Conservation (phyloP, 768 basidiomycete species). For the Cystobasidium ongulense region DNA sequence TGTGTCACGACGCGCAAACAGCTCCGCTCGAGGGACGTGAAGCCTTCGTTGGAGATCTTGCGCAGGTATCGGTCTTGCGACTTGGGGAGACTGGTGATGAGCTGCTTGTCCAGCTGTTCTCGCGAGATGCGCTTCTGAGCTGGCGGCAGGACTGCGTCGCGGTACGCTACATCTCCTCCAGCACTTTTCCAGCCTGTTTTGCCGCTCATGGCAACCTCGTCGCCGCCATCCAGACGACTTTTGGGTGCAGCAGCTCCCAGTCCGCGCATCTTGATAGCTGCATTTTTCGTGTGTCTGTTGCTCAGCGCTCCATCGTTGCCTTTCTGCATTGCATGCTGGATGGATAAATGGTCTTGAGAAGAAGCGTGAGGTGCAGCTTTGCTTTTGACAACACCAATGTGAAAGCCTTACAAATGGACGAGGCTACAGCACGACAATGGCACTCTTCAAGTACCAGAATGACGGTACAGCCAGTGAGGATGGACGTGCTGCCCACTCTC, state of each 20-base stretch:
- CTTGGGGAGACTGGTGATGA: background rate
- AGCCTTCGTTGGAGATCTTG: constrained; percentile 17
- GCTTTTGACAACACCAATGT: background rate
- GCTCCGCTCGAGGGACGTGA: background rate
- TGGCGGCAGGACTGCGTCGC: constrained; percentile 20
- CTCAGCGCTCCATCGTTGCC: background rate
- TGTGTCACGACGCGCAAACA: constrained; percentile 15
- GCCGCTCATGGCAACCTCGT: background rate
- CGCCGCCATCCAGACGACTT: background rate
- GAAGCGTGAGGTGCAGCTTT: background rate
- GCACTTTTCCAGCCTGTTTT: background rate
- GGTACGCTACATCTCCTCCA: constrained; percentile 1
- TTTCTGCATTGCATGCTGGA: background rate
- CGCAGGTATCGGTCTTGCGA: background rate
- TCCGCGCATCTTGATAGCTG: background rate
- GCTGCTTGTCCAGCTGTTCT: constrained; percentile 2
- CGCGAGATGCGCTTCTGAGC: constrained; percentile 11
- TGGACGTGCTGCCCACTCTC: background rate
- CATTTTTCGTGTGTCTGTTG: background rate
- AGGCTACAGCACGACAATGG: background rate
- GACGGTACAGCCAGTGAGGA: background rate
- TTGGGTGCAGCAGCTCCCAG: background rate
- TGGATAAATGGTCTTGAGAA: background rate
- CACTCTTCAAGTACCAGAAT: background rate
- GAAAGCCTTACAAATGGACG: background rate